These are phyloP conservation scores for Lobosporangium transversale DNA, from an alignment of 192 early-diverging fungal genomes.

Conservation along the genomic window DNA sequence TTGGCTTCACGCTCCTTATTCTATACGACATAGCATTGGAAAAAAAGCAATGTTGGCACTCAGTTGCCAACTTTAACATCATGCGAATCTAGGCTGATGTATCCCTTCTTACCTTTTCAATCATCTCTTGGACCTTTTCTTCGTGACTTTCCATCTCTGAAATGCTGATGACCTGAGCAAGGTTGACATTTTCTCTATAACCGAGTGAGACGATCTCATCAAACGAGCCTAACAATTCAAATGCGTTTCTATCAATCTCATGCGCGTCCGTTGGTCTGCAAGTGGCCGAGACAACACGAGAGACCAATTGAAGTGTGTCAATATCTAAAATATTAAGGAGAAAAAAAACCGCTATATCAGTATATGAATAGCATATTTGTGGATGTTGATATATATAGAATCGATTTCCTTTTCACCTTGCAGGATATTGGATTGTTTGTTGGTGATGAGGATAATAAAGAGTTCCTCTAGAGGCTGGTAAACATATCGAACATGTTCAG, in stretches of 20 bases:
- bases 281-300: constrained; percentile 89
- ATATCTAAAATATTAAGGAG: constrained; percentile 71
- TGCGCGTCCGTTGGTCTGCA: constrained; percentile 88
- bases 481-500: constrained; percentile 96
- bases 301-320: constrained; percentile 93
- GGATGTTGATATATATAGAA: too few relatives aligned
- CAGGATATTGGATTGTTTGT: constrained; percentile 95
- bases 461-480: constrained; percentile 98
- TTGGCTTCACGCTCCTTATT: constrained; percentile 98
- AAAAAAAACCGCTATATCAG: too few relatives aligned
- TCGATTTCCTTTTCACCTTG: constrained; percentile 65
- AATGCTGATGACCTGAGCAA: constrained; percentile 92
- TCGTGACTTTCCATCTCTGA: constrained; percentile 99
- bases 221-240: constrained; percentile 92
- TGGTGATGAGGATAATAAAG: constrained; percentile 96
- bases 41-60: too few relatives aligned
- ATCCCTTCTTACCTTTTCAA: constrained; percentile 76
- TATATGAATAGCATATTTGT: too few relatives aligned
- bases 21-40: constrained; percentile 47
- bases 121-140: constrained; percentile 96
- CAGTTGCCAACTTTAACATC: too few relatives aligned
- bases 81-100: too few relatives aligned
- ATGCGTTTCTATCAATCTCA: constrained; percentile 85
- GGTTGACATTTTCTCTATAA: constrained; percentile 90
- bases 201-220: constrained; percentile 96